phyloP scores from a whole-genome alignment of 305 asterid genomes.

The Nicotiana rustica region DNA sequence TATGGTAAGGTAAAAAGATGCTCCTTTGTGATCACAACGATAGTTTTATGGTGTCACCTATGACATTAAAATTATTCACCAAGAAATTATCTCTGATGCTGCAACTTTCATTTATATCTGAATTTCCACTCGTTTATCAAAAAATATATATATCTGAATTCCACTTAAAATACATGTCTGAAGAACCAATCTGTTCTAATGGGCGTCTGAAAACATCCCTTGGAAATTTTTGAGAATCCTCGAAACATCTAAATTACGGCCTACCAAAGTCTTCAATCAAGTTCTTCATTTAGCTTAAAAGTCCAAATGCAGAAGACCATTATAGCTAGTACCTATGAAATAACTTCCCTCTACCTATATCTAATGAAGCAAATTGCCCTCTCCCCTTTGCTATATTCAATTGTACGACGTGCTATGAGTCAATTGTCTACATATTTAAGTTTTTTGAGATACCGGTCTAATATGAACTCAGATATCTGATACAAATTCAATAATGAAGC shows the following conservation, averaged over 20 bases:
- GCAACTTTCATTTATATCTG: neutral
- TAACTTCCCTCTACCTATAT: neutral
- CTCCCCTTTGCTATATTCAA: too few relatives aligned
- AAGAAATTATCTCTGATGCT: neutral
- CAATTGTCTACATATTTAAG: too few relatives aligned
- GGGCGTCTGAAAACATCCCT: conserved; percentile 10
- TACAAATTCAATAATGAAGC: too few relatives aligned
- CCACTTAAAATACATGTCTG: neutral
- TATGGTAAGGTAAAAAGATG: neutral
- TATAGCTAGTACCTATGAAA: neutral
- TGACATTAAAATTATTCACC: neutral
- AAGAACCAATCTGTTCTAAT: neutral
- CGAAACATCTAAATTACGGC: neutral
- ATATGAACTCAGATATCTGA: too few relatives aligned
- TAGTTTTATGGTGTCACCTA: neutral
- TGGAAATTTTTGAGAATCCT: neutral
- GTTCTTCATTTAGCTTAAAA: conserved; percentile 13
- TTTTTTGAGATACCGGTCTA: too few relatives aligned
- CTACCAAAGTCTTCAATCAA: conserved; percentile 21
- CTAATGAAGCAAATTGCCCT: too few relatives aligned
- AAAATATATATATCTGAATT: too few relatives aligned
- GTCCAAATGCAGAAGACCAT: neutral
- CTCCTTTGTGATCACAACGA: neutral
- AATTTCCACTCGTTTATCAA: neutral
- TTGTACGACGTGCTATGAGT: too few relatives aligned